phyloP scores from a whole-genome alignment of 768 basidiomycete species.

The Suillus tomentosus region DNA sequence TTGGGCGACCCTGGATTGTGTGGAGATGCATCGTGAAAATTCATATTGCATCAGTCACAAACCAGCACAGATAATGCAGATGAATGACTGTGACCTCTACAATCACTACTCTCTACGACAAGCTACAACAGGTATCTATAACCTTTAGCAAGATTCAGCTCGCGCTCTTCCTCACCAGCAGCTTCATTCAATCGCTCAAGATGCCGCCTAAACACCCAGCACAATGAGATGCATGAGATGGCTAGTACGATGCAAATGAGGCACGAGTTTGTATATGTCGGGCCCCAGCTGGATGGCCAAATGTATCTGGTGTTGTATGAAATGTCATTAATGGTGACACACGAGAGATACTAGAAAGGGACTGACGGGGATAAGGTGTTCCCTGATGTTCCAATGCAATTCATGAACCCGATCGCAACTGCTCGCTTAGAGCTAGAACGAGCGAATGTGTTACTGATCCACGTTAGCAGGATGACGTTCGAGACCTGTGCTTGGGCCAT shows the following conservation, averaged over 20 bases:
- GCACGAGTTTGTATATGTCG: slow-evolving; percentile 65
- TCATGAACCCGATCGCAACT: slow-evolving; percentile 13
- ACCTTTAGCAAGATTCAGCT: slow-evolving; percentile 34
- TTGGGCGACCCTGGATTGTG: no score
- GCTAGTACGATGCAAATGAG: slow-evolving; percentile 66
- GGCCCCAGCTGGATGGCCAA: slow-evolving; percentile 68
- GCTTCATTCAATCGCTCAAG: slow-evolving; percentile 41
- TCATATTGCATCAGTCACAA: no score
- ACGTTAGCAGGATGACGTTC: slow-evolving; percentile 56
- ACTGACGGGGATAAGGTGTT: slow-evolving; percentile 15
- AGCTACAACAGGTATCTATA: slow-evolving; percentile 46
- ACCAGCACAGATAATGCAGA: no score
- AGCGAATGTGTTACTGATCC: slow-evolving; percentile 58
- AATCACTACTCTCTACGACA: no score
- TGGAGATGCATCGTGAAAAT: no score
- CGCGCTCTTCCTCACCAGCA: slow-evolving; percentile 39
- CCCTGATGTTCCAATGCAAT: slow-evolving; percentile 9
- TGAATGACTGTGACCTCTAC: not conserved
- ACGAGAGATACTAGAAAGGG: slow-evolving; percentile 9
- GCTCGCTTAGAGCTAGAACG: slow-evolving; percentile 80
- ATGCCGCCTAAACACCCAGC: slow-evolving; percentile 44
- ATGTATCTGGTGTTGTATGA: slow-evolving; percentile 44
- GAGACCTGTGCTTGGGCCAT: slow-evolving; percentile 71
- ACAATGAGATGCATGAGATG: slow-evolving; percentile 49
- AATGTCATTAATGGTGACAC: not conserved